Base-by-base conservation (phyloP, 768 basidiomycete genomes). In the Boletus subcaerulescens region DNA sequence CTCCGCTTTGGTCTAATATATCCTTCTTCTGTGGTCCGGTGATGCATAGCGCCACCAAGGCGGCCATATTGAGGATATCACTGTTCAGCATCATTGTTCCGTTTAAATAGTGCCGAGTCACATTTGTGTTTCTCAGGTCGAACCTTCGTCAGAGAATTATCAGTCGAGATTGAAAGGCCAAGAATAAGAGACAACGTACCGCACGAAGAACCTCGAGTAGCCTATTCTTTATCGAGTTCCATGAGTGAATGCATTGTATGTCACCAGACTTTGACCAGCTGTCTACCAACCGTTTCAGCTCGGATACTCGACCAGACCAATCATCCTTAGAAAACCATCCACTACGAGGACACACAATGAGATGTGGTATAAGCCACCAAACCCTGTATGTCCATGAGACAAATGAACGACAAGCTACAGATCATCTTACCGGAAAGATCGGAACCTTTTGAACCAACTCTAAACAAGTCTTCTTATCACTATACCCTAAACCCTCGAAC, bases 281-380 rank as follows among this genome's bases (percentile, higher is more conserved):
- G n/a, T 47, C 45, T 20, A 56, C 55, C 42, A 44, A 12, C 24
- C 22, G n/a, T 33, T 59, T 42, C 42, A 69, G 40, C n/a, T 56
- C 32, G 2, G 44, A 41, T 43, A 54, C 35, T 22, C 46, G 48
- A 12, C 3, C 20, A 3, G 48, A 53, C 62, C 59, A 62, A 40
- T 58, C 50, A 15, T 54, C 53, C 13, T 14, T 39, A 5, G 6
- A 45, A 46, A 56, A 2, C 65, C 47, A 59, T 39, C 59, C 22
- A 24, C 48, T 56, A 32, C 35, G 45, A 50, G 56, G 40, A 26
- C 67, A 69, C 39, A n/a, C 6, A 12, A 59, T 26, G 24, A 69
- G 29, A 47, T 69, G 69, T 5, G 3, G 59, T 57, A 40, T 71
- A 67, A 26, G 67, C 69, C 8, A 69, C 60, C 45, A 69, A 40